These are phyloP conservation scores for Podospora pseudocomata DNA, from an alignment of 495 filamentous ascomycete species.

Conservation along the genomic window DNA sequence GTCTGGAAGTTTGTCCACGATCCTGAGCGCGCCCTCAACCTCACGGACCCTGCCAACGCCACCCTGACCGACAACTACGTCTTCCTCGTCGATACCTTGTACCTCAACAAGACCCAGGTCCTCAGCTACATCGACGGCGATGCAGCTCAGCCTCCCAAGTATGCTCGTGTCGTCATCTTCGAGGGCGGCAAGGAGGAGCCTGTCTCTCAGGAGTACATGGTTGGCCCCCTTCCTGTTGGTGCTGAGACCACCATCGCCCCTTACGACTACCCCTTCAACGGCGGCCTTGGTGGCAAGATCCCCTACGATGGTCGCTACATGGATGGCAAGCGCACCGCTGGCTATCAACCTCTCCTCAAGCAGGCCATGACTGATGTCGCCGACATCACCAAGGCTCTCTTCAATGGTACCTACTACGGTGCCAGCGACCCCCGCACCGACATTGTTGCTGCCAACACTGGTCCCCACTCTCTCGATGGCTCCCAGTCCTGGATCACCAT, in stretches of 20 bases:
- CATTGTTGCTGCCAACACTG: slow-evolving; percentile 24
- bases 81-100: slow-evolving; percentile 47
- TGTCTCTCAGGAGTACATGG: slow-evolving; percentile 45
- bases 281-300: slow-evolving; percentile 29
- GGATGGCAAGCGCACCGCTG: slow-evolving; percentile 29
- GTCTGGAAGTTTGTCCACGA: slow-evolving; percentile 33
- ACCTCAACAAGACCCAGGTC: slow-evolving; percentile 52
- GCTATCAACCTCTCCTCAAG: slow-evolving; percentile 30
- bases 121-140: slow-evolving; percentile 45
- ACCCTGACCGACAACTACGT: slow-evolving; percentile 35
- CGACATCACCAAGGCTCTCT: slow-evolving; percentile 35
- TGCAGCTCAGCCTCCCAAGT: slow-evolving; percentile 39
- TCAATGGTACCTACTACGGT: slow-evolving; percentile 36
- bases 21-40: slow-evolving; percentile 29
- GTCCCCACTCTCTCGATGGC: slow-evolving; percentile 35
- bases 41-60: slow-evolving; percentile 28
- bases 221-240: slow-evolving; percentile 49
- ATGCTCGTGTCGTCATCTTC: slow-evolving; percentile 47
- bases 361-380: slow-evolving; percentile 33
- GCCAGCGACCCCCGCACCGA: slow-evolving; percentile 30
- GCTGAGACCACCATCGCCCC: slow-evolving; percentile 37
- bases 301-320: slow-evolving; percentile 38
- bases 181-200: slow-evolving; percentile 43
- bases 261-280: slow-evolving; percentile 47
- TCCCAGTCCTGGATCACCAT: slow-evolving; percentile 27